phyloP scores from a whole-genome alignment of 768 basidiomycete species.

The Tylopilus rubrobrunneus region DNA sequence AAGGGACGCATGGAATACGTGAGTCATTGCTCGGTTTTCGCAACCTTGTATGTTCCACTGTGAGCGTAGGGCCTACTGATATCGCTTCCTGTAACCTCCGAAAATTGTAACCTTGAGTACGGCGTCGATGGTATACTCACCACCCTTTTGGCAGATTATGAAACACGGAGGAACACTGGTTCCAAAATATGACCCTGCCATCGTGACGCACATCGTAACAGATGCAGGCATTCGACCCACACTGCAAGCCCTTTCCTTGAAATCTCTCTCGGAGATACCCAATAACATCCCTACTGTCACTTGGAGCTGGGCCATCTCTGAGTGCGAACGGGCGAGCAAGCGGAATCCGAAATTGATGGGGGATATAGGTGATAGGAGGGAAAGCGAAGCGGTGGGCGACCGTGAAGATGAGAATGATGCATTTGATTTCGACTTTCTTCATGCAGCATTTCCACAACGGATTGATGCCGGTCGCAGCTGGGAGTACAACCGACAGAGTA shows the following conservation, averaged over 20 bases:
- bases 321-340: constrained; percentile 28
- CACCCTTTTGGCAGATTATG: constrained; percentile 44
- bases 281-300: constrained; percentile 58
- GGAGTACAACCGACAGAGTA: constrained; percentile 11
- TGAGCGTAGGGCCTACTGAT: too few relatives aligned
- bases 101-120: background rate
- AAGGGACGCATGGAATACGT: constrained; percentile 60
- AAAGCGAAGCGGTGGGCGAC: constrained; percentile 3
- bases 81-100: too few relatives aligned
- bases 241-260: constrained; percentile 44
- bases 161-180: constrained; percentile 59
- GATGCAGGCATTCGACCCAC: constrained; percentile 33
- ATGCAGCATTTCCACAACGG: constrained; percentile 47
- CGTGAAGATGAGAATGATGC: constrained; percentile 1
- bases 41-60: background rate
- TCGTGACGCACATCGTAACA: constrained; percentile 67
- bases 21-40: constrained; percentile 25
- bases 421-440: constrained; percentile 39
- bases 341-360: constrained; percentile 2
- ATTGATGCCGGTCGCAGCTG: constrained; percentile 39
- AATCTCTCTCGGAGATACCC: constrained; percentile 54
- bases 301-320: constrained; percentile 58
- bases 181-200: constrained; percentile 50
- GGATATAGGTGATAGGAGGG: constrained; percentile 3
- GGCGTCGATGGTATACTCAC: constrained; percentile 3